Base-by-base conservation (phyloP, 495 filamentous ascomycete species). In the Antarctomyces pellizariae region DNA sequence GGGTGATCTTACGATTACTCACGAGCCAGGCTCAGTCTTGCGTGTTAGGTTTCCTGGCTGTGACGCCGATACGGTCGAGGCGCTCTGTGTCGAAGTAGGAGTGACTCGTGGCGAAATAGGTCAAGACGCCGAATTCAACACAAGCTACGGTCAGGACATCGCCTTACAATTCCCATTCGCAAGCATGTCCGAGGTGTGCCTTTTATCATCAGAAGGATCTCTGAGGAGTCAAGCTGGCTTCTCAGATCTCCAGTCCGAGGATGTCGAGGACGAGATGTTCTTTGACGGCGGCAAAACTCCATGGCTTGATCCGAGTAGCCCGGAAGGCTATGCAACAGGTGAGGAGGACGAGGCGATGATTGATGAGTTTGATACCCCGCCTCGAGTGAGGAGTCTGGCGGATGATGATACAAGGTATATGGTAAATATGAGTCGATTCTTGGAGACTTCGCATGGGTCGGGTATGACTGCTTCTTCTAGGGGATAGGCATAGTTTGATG, bases 41-140 rank as follows among this genome's bases (percentile, higher is more conserved):
- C 63, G 75, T 7, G 73, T 95, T 2, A 70, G 78, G 18, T 95
- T 97, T 43, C 75, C 78, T 1, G 86, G 86, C 13, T 90, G 84
- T 35, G 83, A 93, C 40, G 67, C 64, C 0, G 67, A 71, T 3
- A 76, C 75, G 2, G 80, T 95, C 0, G 78, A 89, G 43, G 52
- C 59, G 9, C 56, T 93, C 0, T 93, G 83, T 43, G 59, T 76
- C 24, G 86, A 97, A 47, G 59, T 84, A n/a, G 76, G 75, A 10
- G 53, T 93, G 5, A 59, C 61, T 22, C 53, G 79, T 18, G 86
- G 86, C 2, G 53, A 78, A 9, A 64, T 93, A 5, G 36, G 52
- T 10, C 72, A 95, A 49, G 86, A 97, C 37, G 55, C 68, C 22
- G 67, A 71, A 20, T 86, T 83, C 38, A 59, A 67, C 6, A 31